phyloP scores from a whole-genome alignment of 331 rosid species.

The Quercus phellos region DNA sequence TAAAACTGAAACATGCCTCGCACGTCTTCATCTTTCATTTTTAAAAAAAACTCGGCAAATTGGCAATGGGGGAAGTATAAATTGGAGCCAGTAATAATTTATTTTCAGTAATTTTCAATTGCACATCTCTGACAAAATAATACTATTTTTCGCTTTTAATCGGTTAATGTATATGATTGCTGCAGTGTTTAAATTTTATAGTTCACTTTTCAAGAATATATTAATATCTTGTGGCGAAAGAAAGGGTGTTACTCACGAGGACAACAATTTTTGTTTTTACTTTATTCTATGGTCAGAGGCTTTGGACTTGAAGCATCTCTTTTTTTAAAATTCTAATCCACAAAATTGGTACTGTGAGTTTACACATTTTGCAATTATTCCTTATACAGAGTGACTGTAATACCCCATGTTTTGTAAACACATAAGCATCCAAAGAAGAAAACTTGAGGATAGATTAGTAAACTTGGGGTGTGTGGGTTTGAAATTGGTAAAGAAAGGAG shows the following conservation, averaged over 20 bases:
- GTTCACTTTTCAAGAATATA: conserved; percentile 32
- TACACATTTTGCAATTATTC: background rate
- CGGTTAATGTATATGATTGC: background rate
- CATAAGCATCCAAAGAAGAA: background rate
- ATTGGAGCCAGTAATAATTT: background rate
- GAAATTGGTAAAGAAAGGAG: background rate
- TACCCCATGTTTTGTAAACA: background rate
- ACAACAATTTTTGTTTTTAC: conserved; percentile 15
- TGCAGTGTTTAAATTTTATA: background rate
- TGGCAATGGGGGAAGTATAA: background rate
- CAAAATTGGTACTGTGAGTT: background rate
- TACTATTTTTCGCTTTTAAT: background rate
- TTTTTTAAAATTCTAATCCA: background rate
- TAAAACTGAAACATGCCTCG: conserved; percentile 22
- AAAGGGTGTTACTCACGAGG: conserved; percentile 63
- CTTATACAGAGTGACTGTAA: background rate
- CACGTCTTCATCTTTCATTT: conserved; percentile 27
- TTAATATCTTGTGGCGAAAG: conserved; percentile 62
- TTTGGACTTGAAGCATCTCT: conserved; percentile 1
- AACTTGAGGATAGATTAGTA: background rate
- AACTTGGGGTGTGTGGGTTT: background rate
- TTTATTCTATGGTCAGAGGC: conserved; percentile 10
- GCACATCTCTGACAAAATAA: conserved; percentile 40
- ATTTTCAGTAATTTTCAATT: conserved; percentile 20
- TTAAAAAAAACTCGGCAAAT: too few relatives aligned